Evolutionary conservation across 2,329 filamentous ascomycete genomes (phyloP).

Genomic region (Pseudogymnoascus sp.): DNA sequence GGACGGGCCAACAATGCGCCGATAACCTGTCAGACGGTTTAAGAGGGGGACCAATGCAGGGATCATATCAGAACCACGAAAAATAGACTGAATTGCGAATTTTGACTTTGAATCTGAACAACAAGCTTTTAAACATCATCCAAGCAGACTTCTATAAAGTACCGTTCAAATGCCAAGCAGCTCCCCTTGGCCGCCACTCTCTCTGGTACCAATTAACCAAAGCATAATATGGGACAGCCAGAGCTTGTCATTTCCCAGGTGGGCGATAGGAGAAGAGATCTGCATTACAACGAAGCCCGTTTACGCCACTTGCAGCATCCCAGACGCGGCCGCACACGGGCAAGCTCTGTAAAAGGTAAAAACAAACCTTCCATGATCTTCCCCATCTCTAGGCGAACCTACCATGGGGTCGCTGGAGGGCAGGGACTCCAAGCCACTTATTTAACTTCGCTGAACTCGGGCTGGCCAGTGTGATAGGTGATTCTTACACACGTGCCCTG

Average conservation of each 20-base stretch:
- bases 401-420: not conserved
- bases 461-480: not conserved
- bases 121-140: not conserved
- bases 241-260: not conserved
- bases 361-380: not conserved
- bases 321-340: not conserved
- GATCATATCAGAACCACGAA: not conserved
- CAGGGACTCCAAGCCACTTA: not conserved
- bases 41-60: not conserved
- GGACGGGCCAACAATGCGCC: constrained; percentile 4
- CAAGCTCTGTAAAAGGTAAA: no score
- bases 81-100: not conserved
- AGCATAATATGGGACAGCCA: not conserved
- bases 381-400: not conserved
- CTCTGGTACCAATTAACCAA: not conserved
- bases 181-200: not conserved
- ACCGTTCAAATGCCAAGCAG: not conserved
- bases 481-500: not conserved
- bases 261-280: not conserved
- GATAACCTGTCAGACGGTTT: not conserved
- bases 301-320: not conserved
- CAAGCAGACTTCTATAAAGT: not conserved
- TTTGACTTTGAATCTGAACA: not conserved
- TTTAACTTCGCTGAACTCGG: not conserved
- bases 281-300: not conserved